Base-by-base conservation (phyloP, 371 early-diverging fungal genomes). In the Capillidium heterosporum region DNA sequence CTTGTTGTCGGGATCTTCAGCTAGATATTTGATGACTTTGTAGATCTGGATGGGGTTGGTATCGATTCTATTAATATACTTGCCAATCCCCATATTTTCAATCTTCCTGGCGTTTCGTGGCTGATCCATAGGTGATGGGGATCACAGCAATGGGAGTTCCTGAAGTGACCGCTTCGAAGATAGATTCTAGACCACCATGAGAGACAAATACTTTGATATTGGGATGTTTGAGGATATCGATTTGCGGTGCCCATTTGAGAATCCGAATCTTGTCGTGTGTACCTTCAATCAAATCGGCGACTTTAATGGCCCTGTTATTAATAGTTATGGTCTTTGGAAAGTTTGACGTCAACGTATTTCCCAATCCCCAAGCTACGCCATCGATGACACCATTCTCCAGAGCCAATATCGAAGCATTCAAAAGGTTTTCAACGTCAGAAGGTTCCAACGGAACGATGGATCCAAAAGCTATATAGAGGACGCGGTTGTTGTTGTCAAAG, bases 171-270 rank as follows among this genome's bases (percentile, higher is more conserved):
- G 32, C 39, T 57, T 57, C 57, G 13, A 31, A 32, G 11, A 40
- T n/a, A 7, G 39, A 35, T 32, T 32, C 57, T 1, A 57, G 5
- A 48, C 57, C 57, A 35, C 57, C 42, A 48, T 57, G 57, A 48
- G 48, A 48, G 10, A 57, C 32, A 27, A 57, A 57, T 26, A 57
- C 15, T 21, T 26, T 29, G 1, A 39, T 48, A 26, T 42, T 26
- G 8, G 32, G 23, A 57, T 57, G 57, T 17, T 57, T 40, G 11
- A 57, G 39, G 10, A 57, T 31, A 2, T 48, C 28, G 1, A 26
- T 28, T 35, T 47, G 49, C 17, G 57, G 49, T 27, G 57, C 57
- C 21, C 48, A 24, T 7, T 10, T 29, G 3, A 56, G 31, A 15
- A 56, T 26, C 19, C 32, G 23, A 23, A 56, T 29, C 26, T 21